Evolutionary conservation across 2,329 filamentous ascomycete species (phyloP), one percentile per base, ranked within the genome.

Genomic region (Teratosphaeria nubilosa): DNA sequence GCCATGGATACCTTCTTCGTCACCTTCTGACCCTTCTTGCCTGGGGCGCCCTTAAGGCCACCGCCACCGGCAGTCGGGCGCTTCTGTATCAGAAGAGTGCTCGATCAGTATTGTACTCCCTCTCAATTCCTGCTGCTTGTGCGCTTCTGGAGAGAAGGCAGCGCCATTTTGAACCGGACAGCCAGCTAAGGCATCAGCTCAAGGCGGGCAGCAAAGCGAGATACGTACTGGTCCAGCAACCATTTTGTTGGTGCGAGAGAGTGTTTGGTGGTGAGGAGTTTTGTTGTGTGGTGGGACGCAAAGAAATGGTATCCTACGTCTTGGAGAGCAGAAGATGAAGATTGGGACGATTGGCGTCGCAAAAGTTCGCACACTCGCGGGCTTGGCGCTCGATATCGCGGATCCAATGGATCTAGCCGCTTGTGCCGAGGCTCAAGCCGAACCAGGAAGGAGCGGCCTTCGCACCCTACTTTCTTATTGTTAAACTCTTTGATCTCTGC

Each of bases 291-390:
- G 68, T 77, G 70, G 70, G 77, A 78, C 87, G 87, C 87, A 91
- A 90, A 91, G 87, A 91, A 76, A 81, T 94, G 78, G 80, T 87
- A 94, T 94, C 90, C 90, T 94, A 87, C 90, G 90, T 83, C 80
- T 74, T 50, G 22, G 11, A 34, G 24, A 30, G 24, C 27, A 34
- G 51, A 53, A 48, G 41, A 48, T 3, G 41, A 22, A 45, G 34
- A 70, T 68, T 13, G 64, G 61, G 57, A 56, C 69, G 27, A 66
- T 71, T 48, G n/a, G 41, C n/a, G n/a, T 48, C 41, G 41, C 41
- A 48, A 48, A 22, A 48, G 41, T 48, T 20, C 20, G 41, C 41
- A 16, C 41, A 48, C 41, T 22, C 1, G n/a, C 6, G 7, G 41
- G 10, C 41, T 48, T 48, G 41, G 41, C 41, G 20, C 10, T 22